Evolutionary conservation across 2,329 filamentous ascomycete genomes (phyloP).

Genomic region (Escovopsis sp.): DNA sequence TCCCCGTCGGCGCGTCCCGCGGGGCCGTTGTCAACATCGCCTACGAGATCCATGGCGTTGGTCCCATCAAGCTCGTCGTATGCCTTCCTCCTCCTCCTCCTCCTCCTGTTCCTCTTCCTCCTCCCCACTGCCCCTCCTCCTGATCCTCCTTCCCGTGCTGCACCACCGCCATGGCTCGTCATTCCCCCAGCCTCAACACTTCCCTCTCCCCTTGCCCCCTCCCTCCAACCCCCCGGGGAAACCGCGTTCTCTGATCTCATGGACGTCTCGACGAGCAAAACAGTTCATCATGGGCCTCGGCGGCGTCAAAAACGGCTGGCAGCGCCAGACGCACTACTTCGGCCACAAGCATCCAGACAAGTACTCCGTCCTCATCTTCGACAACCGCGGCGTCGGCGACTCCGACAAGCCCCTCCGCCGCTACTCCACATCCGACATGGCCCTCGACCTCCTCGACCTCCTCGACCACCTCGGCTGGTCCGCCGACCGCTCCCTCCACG

Average conservation of each 20-base stretch:
- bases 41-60: conserved; percentile 68
- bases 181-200: no score
- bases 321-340: conserved; percentile 70
- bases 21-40: conserved; percentile 63
- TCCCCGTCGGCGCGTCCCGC: conserved; percentile 50
- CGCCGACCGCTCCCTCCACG: conserved; percentile 36
- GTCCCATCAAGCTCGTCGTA: conserved; percentile 58
- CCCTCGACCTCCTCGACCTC: conserved; percentile 58
- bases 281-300: conserved; percentile 74
- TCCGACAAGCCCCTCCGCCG: conserved; percentile 62
- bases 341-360: conserved; percentile 51
- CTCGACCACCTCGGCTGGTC: conserved; percentile 55
- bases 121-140: no score
- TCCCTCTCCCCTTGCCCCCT: no score
- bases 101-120: no score
- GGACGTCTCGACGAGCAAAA: conserved; percentile 1
- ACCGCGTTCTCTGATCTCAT: neutral
- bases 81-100: conserved; percentile 17
- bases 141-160: no score
- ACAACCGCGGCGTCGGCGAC: conserved; percentile 73
- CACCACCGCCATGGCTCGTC: no score
- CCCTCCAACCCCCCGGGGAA: no score
- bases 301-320: conserved; percentile 53
- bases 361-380: conserved; percentile 62
- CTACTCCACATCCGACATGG: conserved; percentile 78